Conservation (phyloP, 805 yeast species). For the Yamadazyma insecticola region DNA sequence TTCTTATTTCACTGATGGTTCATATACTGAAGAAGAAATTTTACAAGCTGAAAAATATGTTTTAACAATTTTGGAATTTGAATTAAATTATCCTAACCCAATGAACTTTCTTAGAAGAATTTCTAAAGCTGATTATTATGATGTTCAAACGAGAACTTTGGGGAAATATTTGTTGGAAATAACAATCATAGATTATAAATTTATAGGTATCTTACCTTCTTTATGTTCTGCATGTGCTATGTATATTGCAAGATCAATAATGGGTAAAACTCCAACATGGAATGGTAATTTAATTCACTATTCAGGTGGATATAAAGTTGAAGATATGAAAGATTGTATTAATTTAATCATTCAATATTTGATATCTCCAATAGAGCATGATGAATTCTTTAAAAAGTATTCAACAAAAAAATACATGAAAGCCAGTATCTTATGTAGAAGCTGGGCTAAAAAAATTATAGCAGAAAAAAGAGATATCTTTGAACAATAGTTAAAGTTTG, state of each 20-base stretch:
- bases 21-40: constrained; percentile 75
- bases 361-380: constrained; percentile 79
- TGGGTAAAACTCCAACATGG: constrained; percentile 70
- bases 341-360: constrained; percentile 73
- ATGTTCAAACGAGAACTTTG: constrained; percentile 73
- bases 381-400: constrained; percentile 90
- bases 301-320: constrained; percentile 81
- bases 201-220: constrained; percentile 72
- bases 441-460: constrained; percentile 69
- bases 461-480: constrained; percentile 42
- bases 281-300: constrained; percentile 83
- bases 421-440: constrained; percentile 73
- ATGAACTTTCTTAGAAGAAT: constrained; percentile 85
- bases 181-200: constrained; percentile 68
- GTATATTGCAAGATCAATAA: constrained; percentile 72
- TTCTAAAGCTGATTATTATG: constrained; percentile 88
- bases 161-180: constrained; percentile 83
- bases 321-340: constrained; percentile 67
- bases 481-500: constrained; percentile 12
- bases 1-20: constrained; percentile 84
- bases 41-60: constrained; percentile 79
- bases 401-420: constrained; percentile 86
- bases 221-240: constrained; percentile 83
- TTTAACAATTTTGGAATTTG: constrained; percentile 64
- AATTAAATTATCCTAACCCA: constrained; percentile 82